Evolutionary conservation across 202 grass and related monocot species (phyloP).

Genomic region (Musa balbisiana): DNA sequence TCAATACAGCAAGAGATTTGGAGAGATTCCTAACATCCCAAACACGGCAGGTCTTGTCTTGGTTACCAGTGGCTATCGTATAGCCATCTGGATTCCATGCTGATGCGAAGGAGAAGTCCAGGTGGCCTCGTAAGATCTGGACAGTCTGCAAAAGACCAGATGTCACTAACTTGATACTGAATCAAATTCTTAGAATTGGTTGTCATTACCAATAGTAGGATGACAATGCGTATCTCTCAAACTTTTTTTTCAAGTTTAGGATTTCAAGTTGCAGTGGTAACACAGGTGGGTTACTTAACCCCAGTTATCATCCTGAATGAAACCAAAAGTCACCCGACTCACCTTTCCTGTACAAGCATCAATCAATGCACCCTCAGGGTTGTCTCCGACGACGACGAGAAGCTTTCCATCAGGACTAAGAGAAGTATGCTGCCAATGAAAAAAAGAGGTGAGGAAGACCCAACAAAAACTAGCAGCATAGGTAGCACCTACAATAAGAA

Average conservation of each 20-base stretch:
- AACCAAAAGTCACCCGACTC: conserved; percentile 2
- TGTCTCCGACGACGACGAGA: conserved; percentile 55
- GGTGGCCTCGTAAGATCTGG: conserved; percentile 52
- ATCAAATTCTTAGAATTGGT: no score
- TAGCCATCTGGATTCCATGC: conserved; percentile 68
- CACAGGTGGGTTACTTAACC: no score
- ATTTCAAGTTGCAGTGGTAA: no score
- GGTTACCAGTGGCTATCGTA: conserved; percentile 72
- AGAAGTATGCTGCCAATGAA: conserved; percentile 50
- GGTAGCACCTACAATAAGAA: conserved; percentile 16
- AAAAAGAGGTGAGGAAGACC: no score
- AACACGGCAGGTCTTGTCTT: conserved; percentile 81
- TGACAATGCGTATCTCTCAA: no score
- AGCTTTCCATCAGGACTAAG: conserved; percentile 68
- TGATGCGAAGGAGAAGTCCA: conserved; percentile 82
- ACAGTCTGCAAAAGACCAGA: conserved; percentile 36
- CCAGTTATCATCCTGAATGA: no score
- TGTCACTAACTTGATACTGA: background rate
- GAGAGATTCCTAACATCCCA: conserved; percentile 82
- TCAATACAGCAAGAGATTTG: conserved; percentile 45
- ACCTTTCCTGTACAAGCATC: conserved; percentile 72
- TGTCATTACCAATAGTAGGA: no score
- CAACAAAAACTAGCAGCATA: no score
- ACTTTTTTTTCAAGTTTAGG: no score
- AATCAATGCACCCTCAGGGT: conserved; percentile 48